These are phyloP conservation scores for Tubosaeta sp. DNA, from an alignment of 768 basidiomycete genomes.

Conservation along the genomic window DNA sequence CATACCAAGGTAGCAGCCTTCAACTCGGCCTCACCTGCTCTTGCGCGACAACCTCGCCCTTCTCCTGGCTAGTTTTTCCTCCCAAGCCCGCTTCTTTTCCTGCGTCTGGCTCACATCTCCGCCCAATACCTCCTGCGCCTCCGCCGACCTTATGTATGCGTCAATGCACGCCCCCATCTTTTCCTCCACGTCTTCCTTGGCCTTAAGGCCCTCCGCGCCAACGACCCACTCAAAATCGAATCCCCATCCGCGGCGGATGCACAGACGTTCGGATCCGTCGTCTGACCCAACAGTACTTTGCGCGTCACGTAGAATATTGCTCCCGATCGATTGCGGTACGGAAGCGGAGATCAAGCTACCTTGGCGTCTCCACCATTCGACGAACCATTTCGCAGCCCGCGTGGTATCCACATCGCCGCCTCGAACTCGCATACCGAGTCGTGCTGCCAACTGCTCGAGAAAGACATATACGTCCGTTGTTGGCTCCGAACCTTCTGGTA, in stretches of 20 bases:
- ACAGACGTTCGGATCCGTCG: neutral
- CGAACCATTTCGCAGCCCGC: slow-evolving; percentile 76
- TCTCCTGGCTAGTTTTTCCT: slow-evolving; percentile 37
- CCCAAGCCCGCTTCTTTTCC: slow-evolving; percentile 53
- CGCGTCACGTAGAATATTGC: neutral
- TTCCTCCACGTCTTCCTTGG: slow-evolving; percentile 40
- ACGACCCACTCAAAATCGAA: slow-evolving; percentile 77
- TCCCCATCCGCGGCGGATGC: slow-evolving; percentile 66
- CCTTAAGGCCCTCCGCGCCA: slow-evolving; percentile 8
- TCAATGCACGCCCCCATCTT: slow-evolving; percentile 74
- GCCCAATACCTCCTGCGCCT: slow-evolving; percentile 51
- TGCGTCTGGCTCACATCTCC: slow-evolving; percentile 66
- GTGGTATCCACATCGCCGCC: slow-evolving; percentile 69
- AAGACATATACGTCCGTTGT: slow-evolving; percentile 62
- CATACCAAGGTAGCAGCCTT: slow-evolving; percentile 5
- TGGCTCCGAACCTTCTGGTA: slow-evolving; percentile 51
- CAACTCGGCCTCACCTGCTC: slow-evolving; percentile 9
- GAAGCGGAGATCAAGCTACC: slow-evolving; percentile 56
- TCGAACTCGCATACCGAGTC: slow-evolving; percentile 79
- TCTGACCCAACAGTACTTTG: neutral
- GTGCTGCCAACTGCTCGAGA: slow-evolving; percentile 60
- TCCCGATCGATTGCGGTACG: slow-evolving; percentile 26
- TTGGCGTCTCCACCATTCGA: slow-evolving; percentile 83
- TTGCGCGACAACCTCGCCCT: slow-evolving; percentile 27
- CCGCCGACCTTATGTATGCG: slow-evolving; percentile 39